A percentile compares a stretch with the other conserved stretches of the same genome.
phyloP scores from a whole-genome alignment of 2,329 filamentous ascomycete species.

The Blumeriella jaapii region DNA sequence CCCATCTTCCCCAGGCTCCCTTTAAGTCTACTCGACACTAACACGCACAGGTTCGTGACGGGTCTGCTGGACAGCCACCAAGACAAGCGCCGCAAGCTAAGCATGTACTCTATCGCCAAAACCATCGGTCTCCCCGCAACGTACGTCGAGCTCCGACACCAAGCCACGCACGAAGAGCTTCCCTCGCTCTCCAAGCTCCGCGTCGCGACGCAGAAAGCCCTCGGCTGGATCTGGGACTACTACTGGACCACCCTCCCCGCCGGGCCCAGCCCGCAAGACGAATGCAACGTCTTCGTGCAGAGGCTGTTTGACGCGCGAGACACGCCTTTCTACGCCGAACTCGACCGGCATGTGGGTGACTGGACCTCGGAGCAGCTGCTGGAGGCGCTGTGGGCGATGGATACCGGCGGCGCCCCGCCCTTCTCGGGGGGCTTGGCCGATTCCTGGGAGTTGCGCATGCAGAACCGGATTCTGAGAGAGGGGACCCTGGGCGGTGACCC shows the following conservation, averaged over 20 bases:
- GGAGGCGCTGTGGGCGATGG: slow-evolving; percentile 16
- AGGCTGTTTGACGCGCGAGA: slow-evolving; percentile 14
- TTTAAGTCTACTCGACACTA: too few relatives aligned
- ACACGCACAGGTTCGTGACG: slow-evolving; percentile 55
- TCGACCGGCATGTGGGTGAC: slow-evolving; percentile 8
- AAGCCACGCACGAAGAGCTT: slow-evolving; percentile 81
- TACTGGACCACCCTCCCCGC: slow-evolving; percentile 56
- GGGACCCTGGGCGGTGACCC: background rate
- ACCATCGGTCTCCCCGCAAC: slow-evolving; percentile 59
- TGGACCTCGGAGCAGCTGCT: slow-evolving; percentile 18
- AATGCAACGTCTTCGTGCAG: slow-evolving; percentile 18
- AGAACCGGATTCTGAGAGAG: slow-evolving; percentile 29
- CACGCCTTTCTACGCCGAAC: slow-evolving; percentile 14
- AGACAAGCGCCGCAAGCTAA: slow-evolving; percentile 53
- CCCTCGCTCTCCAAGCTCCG: slow-evolving; percentile 65
- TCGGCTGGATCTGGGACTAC: slow-evolving; percentile 80
- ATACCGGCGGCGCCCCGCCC: slow-evolving; percentile 2
- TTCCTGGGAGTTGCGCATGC: slow-evolving; percentile 29
- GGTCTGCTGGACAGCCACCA: slow-evolving; percentile 66
- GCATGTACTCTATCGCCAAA: slow-evolving; percentile 62
- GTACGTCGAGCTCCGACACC: slow-evolving; percentile 82
- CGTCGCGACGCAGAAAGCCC: slow-evolving; percentile 53
- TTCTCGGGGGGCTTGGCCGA: slow-evolving; percentile 7
- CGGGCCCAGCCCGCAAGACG: slow-evolving; percentile 8
- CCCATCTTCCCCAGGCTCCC: too few relatives aligned